These are phyloP conservation scores for Paecilomyces formosus DNA, from an alignment of 2,329 filamentous ascomycete species.

Conservation along the genomic window DNA sequence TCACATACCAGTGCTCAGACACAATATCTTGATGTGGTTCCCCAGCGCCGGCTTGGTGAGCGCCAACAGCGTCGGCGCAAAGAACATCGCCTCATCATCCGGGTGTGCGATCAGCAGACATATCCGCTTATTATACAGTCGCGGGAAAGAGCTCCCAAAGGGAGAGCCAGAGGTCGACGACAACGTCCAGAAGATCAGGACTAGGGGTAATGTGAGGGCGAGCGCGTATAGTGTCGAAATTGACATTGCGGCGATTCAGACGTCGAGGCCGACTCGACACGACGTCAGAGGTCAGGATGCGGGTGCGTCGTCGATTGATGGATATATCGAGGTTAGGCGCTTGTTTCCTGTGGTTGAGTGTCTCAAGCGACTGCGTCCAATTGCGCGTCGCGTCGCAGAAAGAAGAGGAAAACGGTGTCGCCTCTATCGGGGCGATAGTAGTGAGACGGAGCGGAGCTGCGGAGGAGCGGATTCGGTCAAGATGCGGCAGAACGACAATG, in stretches of 20 bases:
- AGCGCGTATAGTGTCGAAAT: constrained; percentile 15
- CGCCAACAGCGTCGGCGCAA: constrained; percentile 79
- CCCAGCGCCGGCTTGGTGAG: constrained; percentile 70
- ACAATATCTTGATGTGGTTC: constrained; percentile 92
- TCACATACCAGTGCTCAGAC: constrained; percentile 68
- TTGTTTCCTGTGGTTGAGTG: neutral
- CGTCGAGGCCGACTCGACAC: neutral
- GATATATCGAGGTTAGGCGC: too few species aligned
- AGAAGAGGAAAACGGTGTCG: neutral
- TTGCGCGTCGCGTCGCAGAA: neutral
- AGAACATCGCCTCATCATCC: constrained; percentile 99
- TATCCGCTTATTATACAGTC: constrained; percentile 73
- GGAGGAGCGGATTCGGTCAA: neutral
- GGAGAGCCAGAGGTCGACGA: constrained; percentile 33
- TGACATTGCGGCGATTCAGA: constrained; percentile 3
- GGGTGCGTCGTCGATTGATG: neutral
- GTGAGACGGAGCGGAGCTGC: neutral
- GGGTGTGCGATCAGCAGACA: constrained; percentile 92
- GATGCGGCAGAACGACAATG: neutral
- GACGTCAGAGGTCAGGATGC: neutral
- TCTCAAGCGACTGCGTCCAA: neutral
- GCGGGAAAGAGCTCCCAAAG: constrained; percentile 43
- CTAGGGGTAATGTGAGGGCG: constrained; percentile 29
- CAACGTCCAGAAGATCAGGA: constrained; percentile 37
- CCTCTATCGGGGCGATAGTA: neutral